Percentiles rank a stretch among this genome's conserved stretches.
Conservation (phyloP, 2,329 filamentous ascomycete genomes). For the Botrytis sinoallii region DNA sequence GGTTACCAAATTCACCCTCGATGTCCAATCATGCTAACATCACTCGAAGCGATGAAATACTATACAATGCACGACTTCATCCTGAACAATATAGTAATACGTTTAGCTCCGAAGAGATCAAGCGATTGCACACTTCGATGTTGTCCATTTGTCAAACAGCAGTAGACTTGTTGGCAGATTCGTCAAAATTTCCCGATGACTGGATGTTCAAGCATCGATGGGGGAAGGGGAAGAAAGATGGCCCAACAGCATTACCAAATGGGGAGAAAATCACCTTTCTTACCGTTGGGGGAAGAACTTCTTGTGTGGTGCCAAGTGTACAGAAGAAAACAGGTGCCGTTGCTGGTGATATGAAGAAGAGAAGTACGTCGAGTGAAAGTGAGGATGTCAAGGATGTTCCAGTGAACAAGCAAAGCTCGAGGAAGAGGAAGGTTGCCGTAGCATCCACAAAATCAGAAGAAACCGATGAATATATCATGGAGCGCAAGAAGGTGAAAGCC, state of each 20-base stretch:
- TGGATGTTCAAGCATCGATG: constrained; percentile 90
- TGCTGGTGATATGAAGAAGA: constrained; percentile 33
- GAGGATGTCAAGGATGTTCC: constrained; percentile 20
- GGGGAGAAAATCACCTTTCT: constrained; percentile 83
- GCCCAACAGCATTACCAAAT: constrained; percentile 66
- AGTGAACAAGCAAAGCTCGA: background rate
- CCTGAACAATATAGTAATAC: constrained; percentile 91
- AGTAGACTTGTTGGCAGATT: constrained; percentile 75
- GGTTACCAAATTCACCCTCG: too few species aligned
- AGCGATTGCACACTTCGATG: constrained; percentile 67
- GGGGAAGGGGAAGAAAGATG: constrained; percentile 80
- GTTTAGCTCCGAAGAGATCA: constrained; percentile 68
- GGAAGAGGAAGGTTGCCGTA: constrained; percentile 17
- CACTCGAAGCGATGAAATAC: constrained; percentile 67
- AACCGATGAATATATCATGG: background rate
- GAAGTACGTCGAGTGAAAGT: constrained; percentile 44
- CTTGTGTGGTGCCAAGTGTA: constrained; percentile 77
- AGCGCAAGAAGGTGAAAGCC: background rate
- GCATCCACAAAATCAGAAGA: background rate
- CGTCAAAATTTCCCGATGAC: constrained; percentile 75
- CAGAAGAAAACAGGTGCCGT: constrained; percentile 67
- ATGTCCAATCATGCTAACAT: background rate
- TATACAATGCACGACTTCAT: constrained; percentile 85
- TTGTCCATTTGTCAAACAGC: constrained; percentile 77
- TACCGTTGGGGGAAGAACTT: constrained; percentile 87